These are phyloP conservation scores for Paulownia fortunei DNA, from an alignment of 257 asterid genomes.

Conservation along the genomic window DNA sequence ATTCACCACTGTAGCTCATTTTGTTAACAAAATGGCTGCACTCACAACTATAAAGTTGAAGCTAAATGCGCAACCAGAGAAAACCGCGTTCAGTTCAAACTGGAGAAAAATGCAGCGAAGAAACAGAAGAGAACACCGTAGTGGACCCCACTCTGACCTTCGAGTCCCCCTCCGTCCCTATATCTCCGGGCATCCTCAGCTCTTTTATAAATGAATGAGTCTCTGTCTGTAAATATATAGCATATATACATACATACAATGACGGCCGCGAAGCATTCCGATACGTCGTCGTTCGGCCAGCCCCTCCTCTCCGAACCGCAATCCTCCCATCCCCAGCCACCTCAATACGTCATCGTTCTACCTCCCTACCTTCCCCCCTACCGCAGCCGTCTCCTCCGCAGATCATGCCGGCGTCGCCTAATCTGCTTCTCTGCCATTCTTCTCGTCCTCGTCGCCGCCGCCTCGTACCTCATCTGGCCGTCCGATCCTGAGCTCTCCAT, in stretches of 20 bases:
- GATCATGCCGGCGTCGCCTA: slow-evolving; percentile 38
- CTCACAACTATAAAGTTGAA: too few relatives aligned
- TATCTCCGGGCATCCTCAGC: slow-evolving; percentile 20
- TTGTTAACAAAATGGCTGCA: not conserved
- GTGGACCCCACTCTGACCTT: slow-evolving; percentile 18
- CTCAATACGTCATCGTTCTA: slow-evolving; percentile 56
- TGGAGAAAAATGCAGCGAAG: slow-evolving; percentile 22
- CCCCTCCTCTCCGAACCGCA: slow-evolving; percentile 59
- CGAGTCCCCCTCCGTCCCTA: not conserved
- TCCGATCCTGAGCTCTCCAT: slow-evolving; percentile 78
- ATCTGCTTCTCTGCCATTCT: slow-evolving; percentile 42
- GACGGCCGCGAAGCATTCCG: slow-evolving; percentile 49
- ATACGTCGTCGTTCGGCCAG: slow-evolving; percentile 43
- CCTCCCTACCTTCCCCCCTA: slow-evolving; percentile 49
- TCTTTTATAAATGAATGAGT: not conserved
- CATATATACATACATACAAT: slow-evolving; percentile 28
- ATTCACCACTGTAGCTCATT: not conserved
- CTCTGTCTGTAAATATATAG: not conserved
- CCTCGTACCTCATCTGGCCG: slow-evolving; percentile 73
- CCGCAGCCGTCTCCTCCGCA: slow-evolving; percentile 45
- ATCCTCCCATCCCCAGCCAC: slow-evolving; percentile 34
- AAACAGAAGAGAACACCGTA: not conserved
- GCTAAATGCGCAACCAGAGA: not conserved
- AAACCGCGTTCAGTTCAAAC: slow-evolving; percentile 26
- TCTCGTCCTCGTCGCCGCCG: slow-evolving; percentile 54